These are phyloP conservation scores for Hypoxylon intermedium DNA, from an alignment of 495 filamentous ascomycete species.

Conservation along the genomic window DNA sequence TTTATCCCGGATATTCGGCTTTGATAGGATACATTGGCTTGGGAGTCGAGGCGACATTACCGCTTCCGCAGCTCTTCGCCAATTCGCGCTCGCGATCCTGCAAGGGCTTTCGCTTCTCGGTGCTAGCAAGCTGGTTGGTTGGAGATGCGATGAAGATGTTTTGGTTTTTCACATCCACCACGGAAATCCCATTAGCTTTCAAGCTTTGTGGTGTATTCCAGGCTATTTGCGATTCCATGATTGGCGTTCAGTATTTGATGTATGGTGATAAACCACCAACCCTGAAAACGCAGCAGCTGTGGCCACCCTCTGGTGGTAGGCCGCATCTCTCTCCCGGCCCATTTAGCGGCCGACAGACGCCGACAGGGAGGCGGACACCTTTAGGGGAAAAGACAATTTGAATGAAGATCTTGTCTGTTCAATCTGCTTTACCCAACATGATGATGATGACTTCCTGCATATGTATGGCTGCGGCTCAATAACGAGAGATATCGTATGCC, in stretches of 20 bases:
- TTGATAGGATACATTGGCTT: conserved; percentile 84
- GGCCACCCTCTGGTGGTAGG: conserved; percentile 28
- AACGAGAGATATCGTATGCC: neutral
- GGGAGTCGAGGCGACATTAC: conserved; percentile 85
- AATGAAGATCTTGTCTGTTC: conserved; percentile 11
- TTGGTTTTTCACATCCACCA: conserved; percentile 81
- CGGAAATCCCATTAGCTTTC: conserved; percentile 84
- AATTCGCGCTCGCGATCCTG: conserved; percentile 82
- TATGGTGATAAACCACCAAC: conserved; percentile 67
- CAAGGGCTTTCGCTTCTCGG: conserved; percentile 86
- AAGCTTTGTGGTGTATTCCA: conserved; percentile 93
- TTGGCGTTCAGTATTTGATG: conserved; percentile 86
- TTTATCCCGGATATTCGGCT: conserved; percentile 70
- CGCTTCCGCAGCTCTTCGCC: conserved; percentile 84
- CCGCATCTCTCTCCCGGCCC: conserved; percentile 19
- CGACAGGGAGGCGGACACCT: conserved; percentile 49
- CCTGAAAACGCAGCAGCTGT: conserved; percentile 39
- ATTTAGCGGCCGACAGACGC: conserved; percentile 41
- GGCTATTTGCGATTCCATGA: conserved; percentile 79
- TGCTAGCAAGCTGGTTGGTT: conserved; percentile 84
- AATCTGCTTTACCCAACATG: conserved; percentile 3
- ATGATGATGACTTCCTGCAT: neutral
- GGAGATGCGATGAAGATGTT: conserved; percentile 96
- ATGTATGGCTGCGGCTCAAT: neutral
- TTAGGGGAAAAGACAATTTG: conserved; percentile 45